Percentiles rank a stretch among this genome's conserved stretches.
These are phyloP conservation scores for Pseudocercospora eumusae DNA, from an alignment of 2,329 filamentous ascomycete genomes.

Conservation along the genomic window DNA sequence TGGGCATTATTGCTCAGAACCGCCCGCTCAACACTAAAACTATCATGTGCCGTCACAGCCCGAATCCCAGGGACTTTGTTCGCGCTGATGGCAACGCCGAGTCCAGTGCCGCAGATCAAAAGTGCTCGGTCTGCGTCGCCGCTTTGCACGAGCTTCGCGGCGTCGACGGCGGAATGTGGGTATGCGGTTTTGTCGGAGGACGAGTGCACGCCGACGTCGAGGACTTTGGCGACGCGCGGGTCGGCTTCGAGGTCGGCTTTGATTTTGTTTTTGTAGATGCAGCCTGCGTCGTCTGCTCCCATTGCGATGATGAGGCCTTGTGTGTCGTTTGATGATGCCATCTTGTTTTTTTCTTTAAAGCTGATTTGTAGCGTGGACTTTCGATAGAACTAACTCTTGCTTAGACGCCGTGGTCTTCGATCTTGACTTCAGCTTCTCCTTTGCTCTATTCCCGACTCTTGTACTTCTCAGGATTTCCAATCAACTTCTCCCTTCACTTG, in stretches of 20 bases:
- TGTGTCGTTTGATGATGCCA: constrained; percentile 24
- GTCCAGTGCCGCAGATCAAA: constrained; percentile 80
- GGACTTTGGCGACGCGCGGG: constrained; percentile 65
- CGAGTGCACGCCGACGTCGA: constrained; percentile 71
- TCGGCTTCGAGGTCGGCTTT: constrained; percentile 70
- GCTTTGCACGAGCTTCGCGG: constrained; percentile 63
- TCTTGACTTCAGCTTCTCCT: constrained; percentile 24
- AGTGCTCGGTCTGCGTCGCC: constrained; percentile 75
- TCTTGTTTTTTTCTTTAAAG: constrained; percentile 29
- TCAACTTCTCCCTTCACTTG: constrained; percentile 39
- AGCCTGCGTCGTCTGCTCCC: constrained; percentile 71
- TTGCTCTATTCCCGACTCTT: constrained; percentile 37
- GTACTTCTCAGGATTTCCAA: constrained; percentile 38
- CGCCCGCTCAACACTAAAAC: constrained; percentile 77
- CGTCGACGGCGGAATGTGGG: constrained; percentile 73
- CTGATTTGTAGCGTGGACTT: constrained; percentile 39
- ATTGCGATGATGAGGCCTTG: constrained; percentile 57
- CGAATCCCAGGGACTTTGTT: constrained; percentile 84
- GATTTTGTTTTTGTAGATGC: constrained; percentile 76
- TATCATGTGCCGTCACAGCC: constrained; percentile 87
- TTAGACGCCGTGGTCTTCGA: not conserved
- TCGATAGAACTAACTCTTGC: constrained; percentile 25
- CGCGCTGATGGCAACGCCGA: constrained; percentile 84
- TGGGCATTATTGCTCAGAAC: constrained; percentile 84
- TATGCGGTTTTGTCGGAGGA: constrained; percentile 76